Evolutionary conservation across 192 early-diverging fungal genomes (phyloP).

Genomic region (Linnemannia hyalina): DNA sequence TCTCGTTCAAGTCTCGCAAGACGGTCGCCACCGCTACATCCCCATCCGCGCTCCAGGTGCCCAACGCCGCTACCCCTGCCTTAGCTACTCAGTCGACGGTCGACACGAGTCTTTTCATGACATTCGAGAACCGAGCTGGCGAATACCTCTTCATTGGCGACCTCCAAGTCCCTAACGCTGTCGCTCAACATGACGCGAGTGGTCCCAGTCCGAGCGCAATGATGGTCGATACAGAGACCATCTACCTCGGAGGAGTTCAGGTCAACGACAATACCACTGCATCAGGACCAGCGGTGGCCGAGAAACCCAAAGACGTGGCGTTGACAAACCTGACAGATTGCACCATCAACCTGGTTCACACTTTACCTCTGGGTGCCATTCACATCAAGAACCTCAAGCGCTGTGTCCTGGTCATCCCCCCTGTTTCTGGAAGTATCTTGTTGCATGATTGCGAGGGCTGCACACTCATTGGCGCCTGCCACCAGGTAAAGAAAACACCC

Average conservation of each 20-base stretch:
- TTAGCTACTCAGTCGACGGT: background rate
- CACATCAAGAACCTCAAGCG: conserved; percentile 77
- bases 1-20: conserved; percentile 72
- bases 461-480: conserved; percentile 75
- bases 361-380: conserved; percentile 70
- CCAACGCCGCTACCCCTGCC: background rate
- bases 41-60: background rate
- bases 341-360: conserved; percentile 72
- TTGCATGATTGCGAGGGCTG: conserved; percentile 73
- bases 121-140: conserved; percentile 38
- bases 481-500: conserved; percentile 69
- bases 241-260: conserved; percentile 18
- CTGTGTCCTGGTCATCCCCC: conserved; percentile 72
- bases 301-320: conserved; percentile 63
- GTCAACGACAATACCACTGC: background rate
- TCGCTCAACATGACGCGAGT: background rate
- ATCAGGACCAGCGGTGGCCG: background rate
- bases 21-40: conserved; percentile 8
- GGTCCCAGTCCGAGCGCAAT: background rate
- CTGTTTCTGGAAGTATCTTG: conserved; percentile 78
- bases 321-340: conserved; percentile 69
- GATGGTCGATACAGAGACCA: background rate
- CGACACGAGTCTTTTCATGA: conserved; percentile 27
- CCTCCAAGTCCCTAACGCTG: background rate
- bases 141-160: conserved; percentile 21